phyloP scores from a whole-genome alignment of 441 rosid genomes.

The Metrosideros polymorpha region DNA sequence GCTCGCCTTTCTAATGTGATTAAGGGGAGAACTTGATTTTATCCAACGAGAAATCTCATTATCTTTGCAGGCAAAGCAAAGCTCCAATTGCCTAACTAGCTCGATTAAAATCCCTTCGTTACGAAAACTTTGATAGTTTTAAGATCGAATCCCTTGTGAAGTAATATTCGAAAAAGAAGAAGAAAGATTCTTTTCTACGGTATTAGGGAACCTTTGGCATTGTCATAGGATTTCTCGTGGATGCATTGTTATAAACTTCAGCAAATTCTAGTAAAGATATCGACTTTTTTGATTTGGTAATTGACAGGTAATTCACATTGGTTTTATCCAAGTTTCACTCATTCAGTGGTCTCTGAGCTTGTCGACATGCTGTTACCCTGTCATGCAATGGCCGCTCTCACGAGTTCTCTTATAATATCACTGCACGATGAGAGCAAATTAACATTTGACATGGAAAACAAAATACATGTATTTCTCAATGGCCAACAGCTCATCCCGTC shows the following conservation, averaged over 20 bases:
- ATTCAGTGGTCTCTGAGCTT: not conserved
- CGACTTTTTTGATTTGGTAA: not conserved
- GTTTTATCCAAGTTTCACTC: not conserved
- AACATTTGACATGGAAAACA: not conserved
- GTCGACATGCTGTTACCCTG: too few species aligned
- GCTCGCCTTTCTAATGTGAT: not conserved
- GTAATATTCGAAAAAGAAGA: not conserved
- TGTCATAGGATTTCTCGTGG: not conserved
- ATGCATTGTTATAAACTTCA: not conserved
- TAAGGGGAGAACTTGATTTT: not conserved
- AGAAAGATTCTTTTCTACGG: not conserved
- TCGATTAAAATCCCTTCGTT: not conserved
- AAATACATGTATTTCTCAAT: not conserved
- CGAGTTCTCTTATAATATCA: too few species aligned
- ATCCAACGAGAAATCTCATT: not conserved
- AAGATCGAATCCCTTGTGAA: not conserved
- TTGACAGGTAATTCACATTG: not conserved
- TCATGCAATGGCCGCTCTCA: too few species aligned
- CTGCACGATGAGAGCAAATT: not conserved
- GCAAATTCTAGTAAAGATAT: not conserved
- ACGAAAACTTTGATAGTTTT: not conserved
- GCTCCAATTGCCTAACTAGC: not conserved
- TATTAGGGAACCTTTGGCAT: not conserved
- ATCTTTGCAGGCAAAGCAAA: not conserved
- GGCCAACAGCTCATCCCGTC: not conserved